Conservation (phyloP, 2,329 filamentous ascomycete species). For the Apiospora koreana region DNA sequence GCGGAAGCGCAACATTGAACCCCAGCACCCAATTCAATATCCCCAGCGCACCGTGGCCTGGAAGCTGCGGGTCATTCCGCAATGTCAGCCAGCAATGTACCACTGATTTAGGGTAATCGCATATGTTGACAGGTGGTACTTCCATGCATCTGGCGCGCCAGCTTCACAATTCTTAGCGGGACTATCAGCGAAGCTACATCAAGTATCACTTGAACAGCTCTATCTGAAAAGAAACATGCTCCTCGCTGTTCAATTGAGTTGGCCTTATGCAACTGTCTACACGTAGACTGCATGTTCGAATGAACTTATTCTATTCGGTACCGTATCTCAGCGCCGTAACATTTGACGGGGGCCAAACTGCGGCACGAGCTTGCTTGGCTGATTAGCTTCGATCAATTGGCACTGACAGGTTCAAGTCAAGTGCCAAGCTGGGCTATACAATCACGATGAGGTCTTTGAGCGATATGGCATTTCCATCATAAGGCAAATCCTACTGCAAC, state of each 20-base stretch:
- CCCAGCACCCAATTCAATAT: neutral
- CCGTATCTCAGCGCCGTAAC: neutral
- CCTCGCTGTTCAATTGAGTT: neutral
- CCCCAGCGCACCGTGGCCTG: neutral
- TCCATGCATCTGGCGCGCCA: neutral
- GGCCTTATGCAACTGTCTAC: too few relatives aligned
- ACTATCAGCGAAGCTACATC: neutral
- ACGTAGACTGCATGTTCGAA: too few relatives aligned
- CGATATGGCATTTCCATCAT: neutral
- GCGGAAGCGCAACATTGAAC: neutral
- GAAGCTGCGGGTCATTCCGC: neutral
- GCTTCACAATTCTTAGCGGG: neutral
- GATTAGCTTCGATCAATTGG: too few relatives aligned
- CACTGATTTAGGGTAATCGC: too few relatives aligned
- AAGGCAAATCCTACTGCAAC: neutral
- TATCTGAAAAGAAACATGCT: neutral
- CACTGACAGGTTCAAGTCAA: neutral
- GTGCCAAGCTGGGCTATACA: neutral
- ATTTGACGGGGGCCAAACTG: neutral
- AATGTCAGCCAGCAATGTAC: neutral
- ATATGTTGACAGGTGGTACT: neutral
- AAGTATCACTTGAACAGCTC: neutral
- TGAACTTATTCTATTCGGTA: too few relatives aligned
- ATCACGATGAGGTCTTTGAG: conserved; percentile 7
- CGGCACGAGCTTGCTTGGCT: neutral